These are phyloP conservation scores for Rubus idaeus DNA, from an alignment of 306 rosid species.

Conservation along the genomic window DNA sequence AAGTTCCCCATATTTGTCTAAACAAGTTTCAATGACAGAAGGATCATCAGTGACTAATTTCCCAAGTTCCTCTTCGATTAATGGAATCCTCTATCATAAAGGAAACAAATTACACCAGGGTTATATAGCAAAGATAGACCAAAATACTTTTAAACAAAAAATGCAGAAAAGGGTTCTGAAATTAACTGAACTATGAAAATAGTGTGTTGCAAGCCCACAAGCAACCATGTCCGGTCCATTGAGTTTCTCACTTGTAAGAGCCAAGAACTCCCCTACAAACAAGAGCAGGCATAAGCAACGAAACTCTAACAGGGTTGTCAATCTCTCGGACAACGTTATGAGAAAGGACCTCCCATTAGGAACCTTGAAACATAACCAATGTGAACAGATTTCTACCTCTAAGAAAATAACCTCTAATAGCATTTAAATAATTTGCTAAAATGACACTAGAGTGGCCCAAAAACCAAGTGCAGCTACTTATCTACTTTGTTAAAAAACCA, in stretches of 20 bases:
- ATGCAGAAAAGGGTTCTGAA: constrained; percentile 25
- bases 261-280: constrained; percentile 86
- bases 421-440: background rate
- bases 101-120: constrained; percentile 20
- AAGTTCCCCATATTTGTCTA: constrained; percentile 72
- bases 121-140: constrained; percentile 10
- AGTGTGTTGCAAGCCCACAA: constrained; percentile 93
- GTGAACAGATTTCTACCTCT: background rate
- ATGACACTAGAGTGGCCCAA: background rate
- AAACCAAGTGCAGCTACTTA: background rate
- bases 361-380: background rate
- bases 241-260: constrained; percentile 80
- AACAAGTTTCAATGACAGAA: constrained; percentile 70
- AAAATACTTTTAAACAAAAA: background rate
- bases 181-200: constrained; percentile 64
- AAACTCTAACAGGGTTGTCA: background rate
- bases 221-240: constrained; percentile 77
- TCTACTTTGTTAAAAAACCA: background rate
- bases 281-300: constrained; percentile 20
- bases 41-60: constrained; percentile 87
- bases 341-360: background rate
- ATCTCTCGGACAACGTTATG: background rate
- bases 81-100: constrained; percentile 60
- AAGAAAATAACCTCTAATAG: background rate
- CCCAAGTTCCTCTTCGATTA: constrained; percentile 75